Evolutionary conservation across 345 rosid species (phyloP), one percentile per base, ranked within the genome.

Genomic region (Clausena lansium): DNA sequence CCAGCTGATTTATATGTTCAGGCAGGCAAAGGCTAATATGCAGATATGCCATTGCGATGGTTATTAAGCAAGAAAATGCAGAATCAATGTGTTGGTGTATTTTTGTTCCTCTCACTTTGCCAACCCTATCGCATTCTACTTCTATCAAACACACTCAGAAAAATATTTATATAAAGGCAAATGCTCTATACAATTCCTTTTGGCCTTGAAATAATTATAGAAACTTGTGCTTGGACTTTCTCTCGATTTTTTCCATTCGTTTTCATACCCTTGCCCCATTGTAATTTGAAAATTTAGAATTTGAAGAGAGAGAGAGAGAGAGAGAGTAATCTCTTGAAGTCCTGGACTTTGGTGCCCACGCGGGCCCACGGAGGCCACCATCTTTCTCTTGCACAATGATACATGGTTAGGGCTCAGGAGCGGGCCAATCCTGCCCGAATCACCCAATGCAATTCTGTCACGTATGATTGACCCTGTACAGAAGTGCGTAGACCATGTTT

Each of bases 251-350:
- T 1, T 9, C 2, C 41, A 1, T 8, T 38, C 9, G 41, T 38
- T 38, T 38, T 38, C 1, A 1, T 8, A 22, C 41, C 1, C 24
- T 14, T 28, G 10, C 6, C 63, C 28, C 3, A 9, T 6, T 28
- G 6, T 0, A 2, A 20, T 11, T 2, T 45, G n/a, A 19, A 52
- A 10, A 33, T 32, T 32, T 24, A 24, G 15, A 73, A 13, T 73
- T 59, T 2, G 0, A n/a, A 15, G 54, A 65, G 73, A 71, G 74
- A 24, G 62, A 15, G 54, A 65, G 73, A 71, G 74, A 15, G 54
- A 65, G 73, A 71, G 74, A 24, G 62, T 75, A 60, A 65, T 71
- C 59, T 57, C 2, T 15, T 20, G 9, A 55, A 22, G 52, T 58
- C 2, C 1, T 39, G 50, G 50, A 52, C 71, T 33, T 70, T 28